A percentile compares a stretch with the other conserved stretches of the same genome.
Evolutionary conservation across 495 filamentous ascomycete genomes (phyloP).

Genomic region (Penicillium paxilli): DNA sequence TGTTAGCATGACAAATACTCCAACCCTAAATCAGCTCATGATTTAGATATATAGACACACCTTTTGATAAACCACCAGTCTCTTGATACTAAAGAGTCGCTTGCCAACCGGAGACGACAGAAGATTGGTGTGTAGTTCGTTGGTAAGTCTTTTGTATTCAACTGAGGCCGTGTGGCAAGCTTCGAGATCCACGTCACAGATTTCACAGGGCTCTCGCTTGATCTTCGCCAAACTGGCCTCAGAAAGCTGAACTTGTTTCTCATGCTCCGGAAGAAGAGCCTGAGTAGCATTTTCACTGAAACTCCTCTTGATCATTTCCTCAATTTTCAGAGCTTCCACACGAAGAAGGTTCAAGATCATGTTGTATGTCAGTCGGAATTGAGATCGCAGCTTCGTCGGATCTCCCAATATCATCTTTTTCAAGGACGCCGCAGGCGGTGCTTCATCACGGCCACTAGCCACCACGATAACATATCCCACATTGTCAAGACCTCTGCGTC

Average conservation of each 20-base stretch:
- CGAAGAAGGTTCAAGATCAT: constrained; percentile 97
- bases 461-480: constrained; percentile 95
- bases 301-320: constrained; percentile 99
- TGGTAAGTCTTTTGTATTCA: constrained; percentile 70
- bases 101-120: constrained; percentile 74
- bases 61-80: constrained; percentile 72
- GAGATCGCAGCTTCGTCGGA: constrained; percentile 90
- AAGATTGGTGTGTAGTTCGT: constrained; percentile 70
- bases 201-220: constrained; percentile 78
- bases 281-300: constrained; percentile 99
- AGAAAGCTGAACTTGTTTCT: constrained; percentile 89
- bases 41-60: constrained; percentile 28
- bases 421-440: constrained; percentile 77
- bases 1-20: constrained; percentile 13
- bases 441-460: constrained; percentile 78
- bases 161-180: constrained; percentile 77
- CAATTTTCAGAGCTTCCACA: constrained; percentile 96
- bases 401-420: constrained; percentile 94
- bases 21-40: background rate
- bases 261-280: constrained; percentile 89
- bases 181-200: constrained; percentile 79
- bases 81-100: constrained; percentile 69
- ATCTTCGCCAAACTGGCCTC: constrained; percentile 89
- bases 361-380: constrained; percentile 97
- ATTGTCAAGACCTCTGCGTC: constrained; percentile 85